phyloP scores from a whole-genome alignment of 768 basidiomycete species.

The Pilatotrama ljubarskyi region DNA sequence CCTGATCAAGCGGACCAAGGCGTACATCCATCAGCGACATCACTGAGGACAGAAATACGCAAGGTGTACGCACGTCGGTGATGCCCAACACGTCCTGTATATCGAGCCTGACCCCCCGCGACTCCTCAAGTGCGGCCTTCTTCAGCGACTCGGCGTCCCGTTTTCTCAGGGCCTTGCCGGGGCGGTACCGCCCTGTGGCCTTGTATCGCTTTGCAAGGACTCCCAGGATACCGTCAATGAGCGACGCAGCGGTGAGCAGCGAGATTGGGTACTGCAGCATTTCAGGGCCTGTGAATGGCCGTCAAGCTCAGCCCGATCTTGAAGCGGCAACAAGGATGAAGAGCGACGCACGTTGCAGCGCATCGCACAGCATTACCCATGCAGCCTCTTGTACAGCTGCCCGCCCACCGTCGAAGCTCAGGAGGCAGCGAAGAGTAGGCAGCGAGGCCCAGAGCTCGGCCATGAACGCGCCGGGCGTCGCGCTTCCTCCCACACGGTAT shows the following conservation, averaged over 20 bases:
- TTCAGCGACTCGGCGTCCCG: slow-evolving; percentile 11
- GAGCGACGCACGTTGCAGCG: slow-evolving; percentile 39
- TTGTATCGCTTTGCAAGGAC: slow-evolving; percentile 40
- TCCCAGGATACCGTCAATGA: slow-evolving; percentile 46
- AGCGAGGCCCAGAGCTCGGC: slow-evolving; percentile 60
- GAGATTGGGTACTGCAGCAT: slow-evolving; percentile 53
- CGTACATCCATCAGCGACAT: neutral
- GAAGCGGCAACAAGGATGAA: neutral
- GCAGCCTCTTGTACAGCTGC: slow-evolving; percentile 42
- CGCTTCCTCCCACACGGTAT: slow-evolving; percentile 47
- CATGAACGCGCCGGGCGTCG: slow-evolving; percentile 49
- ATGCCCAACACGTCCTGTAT: slow-evolving; percentile 24
- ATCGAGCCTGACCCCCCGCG: slow-evolving; percentile 16
- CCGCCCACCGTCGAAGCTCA: slow-evolving; percentile 46
- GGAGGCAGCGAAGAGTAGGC: slow-evolving; percentile 48
- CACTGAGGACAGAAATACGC: neutral
- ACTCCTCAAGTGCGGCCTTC: slow-evolving; percentile 18
- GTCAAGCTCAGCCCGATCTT: too few relatives aligned
- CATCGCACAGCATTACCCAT: slow-evolving; percentile 52
- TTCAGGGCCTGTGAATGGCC: slow-evolving; percentile 45
- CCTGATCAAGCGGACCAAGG: too few relatives aligned
- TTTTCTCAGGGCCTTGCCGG: slow-evolving; percentile 12
- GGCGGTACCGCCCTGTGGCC: neutral
- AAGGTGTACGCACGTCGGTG: slow-evolving; percentile 21
- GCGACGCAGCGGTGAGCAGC: slow-evolving; percentile 52